These are phyloP conservation scores for Vaccinium myrtillus DNA, from an alignment of 148 eudicot genomes.

Conservation along the genomic window DNA sequence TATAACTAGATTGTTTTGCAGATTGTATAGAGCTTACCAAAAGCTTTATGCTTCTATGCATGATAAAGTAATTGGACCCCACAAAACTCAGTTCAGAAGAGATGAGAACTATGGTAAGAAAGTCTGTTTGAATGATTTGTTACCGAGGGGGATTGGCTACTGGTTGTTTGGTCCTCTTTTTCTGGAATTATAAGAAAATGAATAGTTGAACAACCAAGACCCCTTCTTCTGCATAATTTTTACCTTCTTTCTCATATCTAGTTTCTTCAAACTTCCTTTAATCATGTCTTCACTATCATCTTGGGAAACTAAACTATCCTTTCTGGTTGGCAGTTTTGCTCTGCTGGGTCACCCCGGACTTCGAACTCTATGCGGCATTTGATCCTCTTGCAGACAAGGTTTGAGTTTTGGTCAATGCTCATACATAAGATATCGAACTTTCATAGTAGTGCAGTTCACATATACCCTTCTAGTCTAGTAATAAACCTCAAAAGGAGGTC, in stretches of 20 bases:
- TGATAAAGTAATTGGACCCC: conserved; percentile 75
- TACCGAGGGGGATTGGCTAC: not conserved
- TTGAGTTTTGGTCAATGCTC: conserved; percentile 17
- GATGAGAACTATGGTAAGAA: conserved; percentile 88
- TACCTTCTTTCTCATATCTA: not conserved
- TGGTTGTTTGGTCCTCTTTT: not conserved
- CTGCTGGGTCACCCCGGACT: conserved; percentile 97
- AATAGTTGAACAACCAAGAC: not conserved
- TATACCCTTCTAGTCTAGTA: not conserved
- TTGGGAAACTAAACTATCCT: not conserved
- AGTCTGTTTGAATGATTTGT: not conserved
- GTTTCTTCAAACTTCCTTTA: not conserved
- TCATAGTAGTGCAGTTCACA: not conserved
- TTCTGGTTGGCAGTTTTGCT: conserved; percentile 66
- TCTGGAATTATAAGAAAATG: not conserved
- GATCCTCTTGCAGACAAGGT: conserved; percentile 99
- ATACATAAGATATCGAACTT: not conserved
- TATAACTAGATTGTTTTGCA: conserved; percentile 27
- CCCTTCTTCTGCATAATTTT: not conserved
- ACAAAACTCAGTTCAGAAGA: conserved; percentile 94
- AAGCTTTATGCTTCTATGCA: conserved; percentile 90
- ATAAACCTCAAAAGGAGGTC: not conserved
- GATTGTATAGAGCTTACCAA: conserved; percentile 91
- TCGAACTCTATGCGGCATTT: conserved; percentile 96
- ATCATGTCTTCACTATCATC: not conserved